Evolutionary conservation across 1,284 basidiomycete species (phyloP), one percentile per base, ranked within the genome.

Genomic region (Volvariella volvacea): DNA sequence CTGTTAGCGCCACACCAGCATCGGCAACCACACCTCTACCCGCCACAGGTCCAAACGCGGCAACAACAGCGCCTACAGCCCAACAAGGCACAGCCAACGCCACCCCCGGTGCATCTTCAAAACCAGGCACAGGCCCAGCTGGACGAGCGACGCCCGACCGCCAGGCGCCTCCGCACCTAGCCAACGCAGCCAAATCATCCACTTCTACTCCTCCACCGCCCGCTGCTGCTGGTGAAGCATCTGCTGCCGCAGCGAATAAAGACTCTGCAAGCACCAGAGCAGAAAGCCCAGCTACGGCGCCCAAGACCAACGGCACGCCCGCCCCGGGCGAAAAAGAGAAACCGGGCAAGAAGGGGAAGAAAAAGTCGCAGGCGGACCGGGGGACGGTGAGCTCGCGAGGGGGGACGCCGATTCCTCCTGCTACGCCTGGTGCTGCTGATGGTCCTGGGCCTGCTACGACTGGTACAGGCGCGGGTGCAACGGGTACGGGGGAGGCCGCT

Each of bases 1-100:
- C 78, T 14, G 67, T 74, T 2, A 68, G 64, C 49, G 59, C 64
- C 48, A 64, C 71, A 36, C 62, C 68, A 7, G 67, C 59, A 46
- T 58, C 74, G 10, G 50, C 61, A 15, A 54, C 65, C 4, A 59
- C 65, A 8, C 54, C 66, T 22, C 62, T 69, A 25, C 67, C 71
- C 28, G 46, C 53, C 32, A 36, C 34, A 15, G n/a, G 19, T 36
- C 14, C 19, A 15, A 36, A 36, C n/a, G 34, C 34, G 15, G 15
- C n/a, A 7, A 15, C 34, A 36, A 36, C n/a, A 7, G n/a, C 14
- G 6, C 34, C 34, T 36, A 6, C 34, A 36, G n/a, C n/a, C 19
- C 25, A 28, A 28, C 25, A 6, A 6, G 25, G 25, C 6, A 28
- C 25, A 6, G 12, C n/a, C 34, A 36, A 36, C 34, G 34, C 34